These are phyloP conservation scores for Tricholoma saponaceum DNA, from an alignment of 768 basidiomycete genomes.

Conservation along the genomic window DNA sequence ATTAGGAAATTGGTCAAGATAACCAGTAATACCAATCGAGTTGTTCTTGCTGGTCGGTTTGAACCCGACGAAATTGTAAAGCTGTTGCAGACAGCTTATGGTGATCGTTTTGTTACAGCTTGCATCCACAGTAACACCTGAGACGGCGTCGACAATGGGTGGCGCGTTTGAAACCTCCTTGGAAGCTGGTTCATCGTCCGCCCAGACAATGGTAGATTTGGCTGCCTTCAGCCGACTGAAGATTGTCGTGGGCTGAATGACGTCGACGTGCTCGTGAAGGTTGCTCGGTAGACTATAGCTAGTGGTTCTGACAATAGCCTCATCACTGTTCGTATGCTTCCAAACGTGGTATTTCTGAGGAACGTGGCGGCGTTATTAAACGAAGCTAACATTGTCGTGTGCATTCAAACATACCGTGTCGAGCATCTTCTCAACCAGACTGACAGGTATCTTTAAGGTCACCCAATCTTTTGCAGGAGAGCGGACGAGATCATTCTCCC, in stretches of 20 bases:
- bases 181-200: constrained; percentile 23
- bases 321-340: constrained; percentile 47
- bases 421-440: no score
- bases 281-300: constrained; percentile 63
- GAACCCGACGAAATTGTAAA: constrained; percentile 52
- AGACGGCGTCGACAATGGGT: constrained; percentile 16
- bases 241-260: constrained; percentile 71
- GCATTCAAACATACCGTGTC: no score
- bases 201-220: constrained; percentile 30
- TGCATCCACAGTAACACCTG: constrained; percentile 38
- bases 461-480: no score
- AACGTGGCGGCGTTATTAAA: no score
- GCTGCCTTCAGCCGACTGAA: constrained; percentile 47
- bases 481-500: constrained; percentile 42
- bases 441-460: constrained; percentile 51
- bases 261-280: constrained; percentile 57
- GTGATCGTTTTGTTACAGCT: constrained; percentile 50
- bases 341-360: constrained; percentile 60
- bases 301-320: constrained; percentile 60
- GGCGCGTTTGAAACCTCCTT: no score
- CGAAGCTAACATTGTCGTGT: no score
- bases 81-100: constrained; percentile 45
- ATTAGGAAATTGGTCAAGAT: constrained; percentile 53
- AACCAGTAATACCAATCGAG: no score
- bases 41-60: constrained; percentile 34